Conservation (phyloP, 768 basidiomycete species). For the Psilocybe cubensis region DNA sequence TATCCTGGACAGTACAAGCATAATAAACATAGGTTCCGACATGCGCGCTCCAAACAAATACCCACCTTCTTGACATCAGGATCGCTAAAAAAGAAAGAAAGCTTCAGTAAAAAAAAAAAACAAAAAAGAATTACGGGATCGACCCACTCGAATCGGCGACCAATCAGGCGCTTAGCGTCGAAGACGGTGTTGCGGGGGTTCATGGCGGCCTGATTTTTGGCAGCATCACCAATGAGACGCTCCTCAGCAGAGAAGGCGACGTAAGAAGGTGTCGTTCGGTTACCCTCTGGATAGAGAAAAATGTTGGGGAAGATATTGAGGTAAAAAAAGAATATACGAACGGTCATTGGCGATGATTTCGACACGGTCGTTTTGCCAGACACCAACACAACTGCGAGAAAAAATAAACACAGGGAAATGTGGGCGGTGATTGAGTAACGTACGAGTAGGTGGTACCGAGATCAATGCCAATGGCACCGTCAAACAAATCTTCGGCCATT, state of each 20-base stretch:
- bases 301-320: slow-evolving; percentile 1
- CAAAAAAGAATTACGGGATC: neutral
- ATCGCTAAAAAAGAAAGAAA: slow-evolving; percentile 52
- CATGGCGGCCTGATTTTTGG: slow-evolving; percentile 99
- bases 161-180: slow-evolving; percentile 98
- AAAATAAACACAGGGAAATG: slow-evolving; percentile 15
- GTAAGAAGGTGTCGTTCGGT: slow-evolving; percentile 98
- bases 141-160: slow-evolving; percentile 91
- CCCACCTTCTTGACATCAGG: slow-evolving; percentile 90
- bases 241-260: slow-evolving; percentile 97
- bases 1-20: slow-evolving; percentile 60
- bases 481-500: slow-evolving; percentile 88
- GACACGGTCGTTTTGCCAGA: slow-evolving; percentile 99
- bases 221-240: slow-evolving; percentile 98
- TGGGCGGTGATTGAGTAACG: slow-evolving; percentile 29
- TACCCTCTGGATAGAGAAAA: slow-evolving; percentile 70
- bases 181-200: slow-evolving; percentile 99
- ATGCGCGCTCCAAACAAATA: slow-evolving; percentile 18
- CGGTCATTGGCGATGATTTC: slow-evolving; percentile 98
- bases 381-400: slow-evolving; percentile 87
- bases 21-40: neutral
- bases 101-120: slow-evolving; percentile 1
- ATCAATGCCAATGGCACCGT: slow-evolving; percentile 97
- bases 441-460: slow-evolving; percentile 94
- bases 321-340: slow-evolving; percentile 42